Conservation (phyloP, 179 eudicot species). For the Heliamphora pulchella region DNA sequence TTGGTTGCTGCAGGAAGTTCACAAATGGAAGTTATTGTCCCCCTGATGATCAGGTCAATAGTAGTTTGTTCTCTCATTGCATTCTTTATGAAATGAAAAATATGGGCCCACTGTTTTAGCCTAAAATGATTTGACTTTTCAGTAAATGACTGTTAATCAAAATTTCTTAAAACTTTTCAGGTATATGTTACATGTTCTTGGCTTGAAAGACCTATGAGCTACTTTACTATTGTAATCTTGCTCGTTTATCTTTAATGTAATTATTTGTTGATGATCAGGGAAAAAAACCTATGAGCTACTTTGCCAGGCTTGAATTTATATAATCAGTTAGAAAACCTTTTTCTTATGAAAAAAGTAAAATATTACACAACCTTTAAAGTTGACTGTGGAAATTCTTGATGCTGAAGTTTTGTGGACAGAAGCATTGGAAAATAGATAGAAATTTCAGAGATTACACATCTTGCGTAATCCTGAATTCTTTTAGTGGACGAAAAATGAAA, state of each 20-base stretch:
- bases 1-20: slow-evolving; percentile 99
- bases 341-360: too few species aligned
- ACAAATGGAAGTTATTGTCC: slow-evolving; percentile 86
- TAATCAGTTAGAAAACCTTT: too few species aligned
- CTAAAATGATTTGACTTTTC: neutral
- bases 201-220: neutral
- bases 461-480: neutral
- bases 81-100: neutral
- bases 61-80: neutral
- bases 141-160: neutral
- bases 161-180: neutral
- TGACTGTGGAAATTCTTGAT: slow-evolving; percentile 1
- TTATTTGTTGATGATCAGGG: too few species aligned
- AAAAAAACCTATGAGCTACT: neutral
- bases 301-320: neutral
- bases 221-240: neutral
- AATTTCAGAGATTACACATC: neutral
- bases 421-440: neutral
- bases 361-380: neutral
- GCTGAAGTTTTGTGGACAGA: neutral
- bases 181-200: neutral
- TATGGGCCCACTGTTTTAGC: too few species aligned
- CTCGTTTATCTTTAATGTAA: too few species aligned
- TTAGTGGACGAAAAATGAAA: too few species aligned
- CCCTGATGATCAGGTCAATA: slow-evolving; percentile 86